Conservation (phyloP, 1,139 yeast genomes). For the Protomyces gravidus region DNA sequence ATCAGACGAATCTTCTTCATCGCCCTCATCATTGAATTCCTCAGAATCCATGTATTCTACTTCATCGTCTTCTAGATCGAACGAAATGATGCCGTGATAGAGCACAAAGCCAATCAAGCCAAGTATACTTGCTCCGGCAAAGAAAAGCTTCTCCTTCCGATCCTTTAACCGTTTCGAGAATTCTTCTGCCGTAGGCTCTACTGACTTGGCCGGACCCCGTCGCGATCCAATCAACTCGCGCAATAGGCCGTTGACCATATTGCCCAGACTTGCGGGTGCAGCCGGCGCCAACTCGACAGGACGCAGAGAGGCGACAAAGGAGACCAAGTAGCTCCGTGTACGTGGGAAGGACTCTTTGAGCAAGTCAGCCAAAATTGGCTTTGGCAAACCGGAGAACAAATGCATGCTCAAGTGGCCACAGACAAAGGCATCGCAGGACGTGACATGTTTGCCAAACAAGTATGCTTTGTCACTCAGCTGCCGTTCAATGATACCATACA, state of each 20-base stretch:
- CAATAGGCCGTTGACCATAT: not conserved
- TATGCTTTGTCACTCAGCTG: slow-evolving; percentile 14
- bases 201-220: not conserved
- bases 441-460: slow-evolving; percentile 24
- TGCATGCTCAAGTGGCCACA: slow-evolving; percentile 26
- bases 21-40: slow-evolving; percentile 1
- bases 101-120: slow-evolving; percentile 10
- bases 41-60: not conserved
- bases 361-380: slow-evolving; percentile 30
- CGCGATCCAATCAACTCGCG: not conserved
- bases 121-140: slow-evolving; percentile 1
- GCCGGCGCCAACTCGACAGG: not conserved
- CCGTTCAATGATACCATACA: slow-evolving; percentile 7
- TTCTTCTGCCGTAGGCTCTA: not conserved
- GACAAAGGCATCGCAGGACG: slow-evolving; percentile 26
- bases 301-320: not conserved
- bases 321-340: slow-evolving; percentile 12
- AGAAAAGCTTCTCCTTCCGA: slow-evolving; percentile 6
- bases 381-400: slow-evolving; percentile 34
- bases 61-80: slow-evolving; percentile 14
- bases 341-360: slow-evolving; percentile 16
- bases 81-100: slow-evolving; percentile 1
- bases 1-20: slow-evolving; percentile 2
- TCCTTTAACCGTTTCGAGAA: not conserved
- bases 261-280: not conserved